Base-by-base conservation (phyloP, 495 filamentous ascomycete genomes). In the Penicillium salamii region DNA sequence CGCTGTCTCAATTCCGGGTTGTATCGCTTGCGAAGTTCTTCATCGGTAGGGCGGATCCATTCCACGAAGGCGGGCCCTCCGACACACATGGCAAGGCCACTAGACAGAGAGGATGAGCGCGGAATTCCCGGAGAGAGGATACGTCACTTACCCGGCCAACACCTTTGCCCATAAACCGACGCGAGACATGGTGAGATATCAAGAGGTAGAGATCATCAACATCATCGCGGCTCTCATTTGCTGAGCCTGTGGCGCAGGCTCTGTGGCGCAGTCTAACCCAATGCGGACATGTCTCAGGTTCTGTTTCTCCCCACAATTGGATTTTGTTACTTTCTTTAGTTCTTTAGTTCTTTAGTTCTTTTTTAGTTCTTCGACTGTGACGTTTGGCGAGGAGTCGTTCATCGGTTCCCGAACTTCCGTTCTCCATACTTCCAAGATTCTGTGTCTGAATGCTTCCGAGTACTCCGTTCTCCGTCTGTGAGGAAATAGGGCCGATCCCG, bases 1-100 rank as follows among this genome's bases (percentile, higher is more conserved):
- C 85, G 80, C 66, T 87, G 88, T 64, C 92, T 89, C 3, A 97
- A 80, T 12, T 97, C 93, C 1, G 92, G 91, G 65, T 91, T 97
- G 74, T 96, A 97, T 67, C 78, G 83, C 77, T 91, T 78, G 74
- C 95, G 89, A 7, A 97, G 76, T 69, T 97, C 91, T 65, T 96
- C 93, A 55, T 96, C 90, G 6, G 89, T 83, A 3, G 95, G 93
- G 42, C 83, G 80, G 31, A 97, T 73, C 54, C 80, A 95, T 61
- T 80, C 75, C n/a, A 91, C 82, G 37, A 97, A 69, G 4, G 88
- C 86, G 24, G 92, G 92, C 19, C 93, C 93, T 32, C 93, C 93
- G 53, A 96, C 72, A 66, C 79, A 82, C 38, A 91, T 71, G 26
- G 75, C 72, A 24, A 72, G 76, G 38, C 84, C 85, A 35, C 91